These are phyloP conservation scores for Globisporangium emineosum DNA, from an alignment of 352 stramenopile genomes.

Conservation along the genomic window DNA sequence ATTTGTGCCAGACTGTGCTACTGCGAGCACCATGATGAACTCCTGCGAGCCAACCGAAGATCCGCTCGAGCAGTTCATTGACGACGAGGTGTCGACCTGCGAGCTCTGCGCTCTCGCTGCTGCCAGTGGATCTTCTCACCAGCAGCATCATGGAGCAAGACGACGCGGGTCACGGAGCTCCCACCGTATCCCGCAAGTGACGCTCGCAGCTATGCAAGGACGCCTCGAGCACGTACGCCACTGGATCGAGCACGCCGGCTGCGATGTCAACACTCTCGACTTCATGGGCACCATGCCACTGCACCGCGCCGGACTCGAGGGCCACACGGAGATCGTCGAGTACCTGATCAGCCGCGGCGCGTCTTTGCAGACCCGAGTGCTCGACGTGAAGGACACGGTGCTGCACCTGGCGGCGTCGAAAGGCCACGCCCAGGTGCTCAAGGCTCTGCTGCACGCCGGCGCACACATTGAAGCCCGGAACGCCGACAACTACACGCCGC, in stretches of 20 bases:
- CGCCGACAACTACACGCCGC: slow-evolving; percentile 27
- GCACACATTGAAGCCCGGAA: slow-evolving; percentile 27
- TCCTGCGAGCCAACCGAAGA: neutral
- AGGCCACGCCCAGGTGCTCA: slow-evolving; percentile 24
- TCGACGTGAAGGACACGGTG: slow-evolving; percentile 27
- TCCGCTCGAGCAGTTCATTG: neutral
- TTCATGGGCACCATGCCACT: slow-evolving; percentile 14
- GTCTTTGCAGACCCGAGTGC: slow-evolving; percentile 17
- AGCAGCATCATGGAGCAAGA: neutral
- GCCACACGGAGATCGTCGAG: slow-evolving; percentile 25
- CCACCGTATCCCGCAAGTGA: slow-evolving; percentile 10
- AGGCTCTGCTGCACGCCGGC: slow-evolving; percentile 29
- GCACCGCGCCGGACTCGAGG: slow-evolving; percentile 20
- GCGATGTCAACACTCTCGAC: slow-evolving; percentile 18
- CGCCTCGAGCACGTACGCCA: slow-evolving; percentile 21
- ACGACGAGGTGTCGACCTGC: neutral
- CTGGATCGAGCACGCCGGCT: slow-evolving; percentile 21
- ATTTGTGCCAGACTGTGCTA: neutral
- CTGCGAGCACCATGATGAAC: slow-evolving; percentile 6
- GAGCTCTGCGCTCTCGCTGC: slow-evolving; percentile 1
- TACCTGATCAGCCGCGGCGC: slow-evolving; percentile 26
- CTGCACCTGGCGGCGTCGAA: slow-evolving; percentile 36
- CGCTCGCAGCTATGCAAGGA: slow-evolving; percentile 18
- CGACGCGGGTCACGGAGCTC: neutral
- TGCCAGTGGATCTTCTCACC: neutral